Conservation (phyloP, 331 rosid genomes). For the Dryas integrifolia region DNA sequence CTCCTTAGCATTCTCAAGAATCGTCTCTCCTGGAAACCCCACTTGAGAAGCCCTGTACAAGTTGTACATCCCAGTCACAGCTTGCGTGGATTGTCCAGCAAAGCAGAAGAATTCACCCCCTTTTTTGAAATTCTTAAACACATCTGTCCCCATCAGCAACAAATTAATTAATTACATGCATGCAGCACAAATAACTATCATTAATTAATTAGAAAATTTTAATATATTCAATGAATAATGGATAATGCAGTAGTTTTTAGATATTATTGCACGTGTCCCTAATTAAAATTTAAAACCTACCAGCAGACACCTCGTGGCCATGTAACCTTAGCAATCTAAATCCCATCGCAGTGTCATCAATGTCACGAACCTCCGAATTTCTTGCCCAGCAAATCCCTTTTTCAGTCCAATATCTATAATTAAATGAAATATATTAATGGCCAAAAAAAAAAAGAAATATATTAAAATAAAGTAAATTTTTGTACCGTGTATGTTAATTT, state of each 20-base stretch:
- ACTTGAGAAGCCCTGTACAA: slow-evolving; percentile 62
- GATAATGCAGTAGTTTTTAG: too few species aligned
- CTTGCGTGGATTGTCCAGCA: slow-evolving; percentile 64
- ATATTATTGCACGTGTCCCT: too few species aligned
- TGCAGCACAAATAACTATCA: too few species aligned
- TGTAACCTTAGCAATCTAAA: slow-evolving; percentile 71
- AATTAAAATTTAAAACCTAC: slow-evolving; percentile 28
- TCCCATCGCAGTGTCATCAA: slow-evolving; percentile 92
- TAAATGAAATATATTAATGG: background rate
- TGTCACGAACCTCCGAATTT: slow-evolving; percentile 61
- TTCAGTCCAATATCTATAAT: slow-evolving; percentile 61
- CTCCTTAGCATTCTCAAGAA: slow-evolving; percentile 60
- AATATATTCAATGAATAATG: too few species aligned
- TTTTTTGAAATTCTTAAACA: slow-evolving; percentile 71
- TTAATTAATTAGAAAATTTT: too few species aligned
- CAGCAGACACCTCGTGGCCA: slow-evolving; percentile 61
- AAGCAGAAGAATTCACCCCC: slow-evolving; percentile 72
- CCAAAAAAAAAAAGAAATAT: background rate
- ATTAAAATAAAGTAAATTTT: too few species aligned
- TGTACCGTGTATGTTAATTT: too few species aligned
- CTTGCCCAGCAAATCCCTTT: slow-evolving; percentile 89
- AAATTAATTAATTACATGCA: background rate
- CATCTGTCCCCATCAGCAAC: slow-evolving; percentile 41
- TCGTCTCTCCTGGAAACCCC: slow-evolving; percentile 62
- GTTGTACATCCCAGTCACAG: slow-evolving; percentile 82